Evolutionary conservation across 2,329 filamentous ascomycete genomes (phyloP).

Genomic region (Fusarium odoratissimum): DNA sequence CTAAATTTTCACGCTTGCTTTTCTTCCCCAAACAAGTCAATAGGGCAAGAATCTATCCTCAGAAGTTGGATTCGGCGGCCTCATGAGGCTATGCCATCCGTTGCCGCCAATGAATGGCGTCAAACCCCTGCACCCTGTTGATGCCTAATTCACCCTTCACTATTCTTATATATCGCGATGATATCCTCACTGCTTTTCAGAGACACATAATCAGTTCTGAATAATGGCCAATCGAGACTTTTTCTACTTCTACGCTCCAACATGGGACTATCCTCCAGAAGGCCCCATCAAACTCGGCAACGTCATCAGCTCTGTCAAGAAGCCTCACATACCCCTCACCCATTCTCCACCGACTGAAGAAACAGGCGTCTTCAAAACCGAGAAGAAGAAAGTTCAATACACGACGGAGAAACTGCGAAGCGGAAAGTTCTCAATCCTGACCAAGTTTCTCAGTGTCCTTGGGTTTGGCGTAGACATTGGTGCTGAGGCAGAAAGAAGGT

Average conservation of each 20-base stretch:
- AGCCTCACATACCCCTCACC: conserved; percentile 13
- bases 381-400: conserved; percentile 14
- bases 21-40: not conserved
- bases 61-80: too few species aligned
- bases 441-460: conserved; percentile 6
- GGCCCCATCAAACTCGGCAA: conserved; percentile 22
- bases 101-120: not conserved
- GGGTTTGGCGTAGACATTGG: conserved; percentile 12
- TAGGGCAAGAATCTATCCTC: not conserved
- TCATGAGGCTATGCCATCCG: not conserved
- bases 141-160: not conserved
- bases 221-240: conserved; percentile 8
- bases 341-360: not conserved
- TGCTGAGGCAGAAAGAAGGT: not conserved
- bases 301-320: conserved; percentile 24
- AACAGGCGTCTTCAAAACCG: not conserved
- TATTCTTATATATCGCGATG: not conserved
- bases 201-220: too few species aligned
- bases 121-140: not conserved
- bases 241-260: conserved; percentile 19
- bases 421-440: conserved; percentile 15
- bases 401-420: conserved; percentile 3
- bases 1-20: rapidly evolving
- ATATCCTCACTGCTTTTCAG: not conserved
- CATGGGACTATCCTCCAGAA: not conserved